A percentile compares a stretch with the other conserved stretches of the same genome.
phyloP scores from a whole-genome alignment of 140 eudicot genomes.

The Bidens hawaiensis region DNA sequence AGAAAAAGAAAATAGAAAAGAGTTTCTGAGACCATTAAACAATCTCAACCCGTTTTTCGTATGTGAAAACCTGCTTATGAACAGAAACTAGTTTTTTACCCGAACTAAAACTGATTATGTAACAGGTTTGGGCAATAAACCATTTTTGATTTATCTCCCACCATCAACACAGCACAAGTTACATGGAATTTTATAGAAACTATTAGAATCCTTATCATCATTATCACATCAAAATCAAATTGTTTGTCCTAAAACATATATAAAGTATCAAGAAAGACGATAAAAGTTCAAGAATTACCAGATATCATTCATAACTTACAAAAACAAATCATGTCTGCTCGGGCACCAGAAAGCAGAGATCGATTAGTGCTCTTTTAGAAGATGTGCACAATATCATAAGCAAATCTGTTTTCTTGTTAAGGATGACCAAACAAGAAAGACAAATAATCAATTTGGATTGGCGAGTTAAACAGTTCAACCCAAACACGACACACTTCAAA shows the following conservation, averaged over 20 bases:
- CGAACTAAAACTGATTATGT: too few relatives aligned
- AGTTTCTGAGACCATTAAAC: too few relatives aligned
- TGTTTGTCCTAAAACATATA: not conserved
- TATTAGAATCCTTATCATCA: not conserved
- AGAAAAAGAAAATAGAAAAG: too few relatives aligned
- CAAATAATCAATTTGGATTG: too few relatives aligned
- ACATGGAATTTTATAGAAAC: not conserved
- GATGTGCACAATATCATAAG: constrained; percentile 43
- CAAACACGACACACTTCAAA: too few relatives aligned
- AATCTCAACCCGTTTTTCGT: too few relatives aligned
- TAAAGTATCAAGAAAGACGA: not conserved
- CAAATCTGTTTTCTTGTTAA: constrained; percentile 35
- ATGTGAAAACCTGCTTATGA: too few relatives aligned
- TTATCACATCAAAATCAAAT: not conserved
- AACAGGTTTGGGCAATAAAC: too few relatives aligned
- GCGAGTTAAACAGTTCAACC: too few relatives aligned
- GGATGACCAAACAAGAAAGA: not conserved
- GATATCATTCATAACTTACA: not conserved
- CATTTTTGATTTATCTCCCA: too few relatives aligned
- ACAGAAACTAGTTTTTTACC: too few relatives aligned
- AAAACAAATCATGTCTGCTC: not conserved
- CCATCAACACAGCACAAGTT: not conserved
- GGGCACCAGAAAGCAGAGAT: not conserved
- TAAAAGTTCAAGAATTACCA: not conserved
- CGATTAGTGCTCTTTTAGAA: constrained; percentile 8